Evolutionary conservation across 306 rosid species (phyloP), one percentile per base, ranked within the genome.

Genomic region (Acacia confusa): DNA sequence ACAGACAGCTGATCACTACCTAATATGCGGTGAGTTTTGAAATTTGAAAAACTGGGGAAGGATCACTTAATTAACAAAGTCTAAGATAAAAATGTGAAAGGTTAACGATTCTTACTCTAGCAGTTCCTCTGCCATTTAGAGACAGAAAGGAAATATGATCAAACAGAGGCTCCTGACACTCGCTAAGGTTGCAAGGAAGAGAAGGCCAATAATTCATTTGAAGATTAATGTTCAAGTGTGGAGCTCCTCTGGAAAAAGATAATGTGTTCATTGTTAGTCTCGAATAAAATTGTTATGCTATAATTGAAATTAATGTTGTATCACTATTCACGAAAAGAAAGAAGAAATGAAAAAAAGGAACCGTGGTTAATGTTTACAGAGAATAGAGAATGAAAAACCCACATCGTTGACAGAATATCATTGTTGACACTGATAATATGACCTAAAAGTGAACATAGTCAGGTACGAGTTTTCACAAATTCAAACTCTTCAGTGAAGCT

Each of bases 141-240:
- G 96, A 89, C 82, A 93, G 82, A 84, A 68, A 82, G 44, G 90
- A 86, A 55, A 82, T 73, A 69, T 41, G 87, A 73, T 92, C 95
- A 78, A 92, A 85, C 64, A 92, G 83, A 2, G 97, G 97, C 78
- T 89, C 89, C 80, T 91, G 97, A 88, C 95, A 92, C 79, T 93
- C 97, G 45, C 79, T 85, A 13, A 93, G 97, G 78, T 93, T 93
- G 91, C 97, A 91, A 61, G 97, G 83, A 90, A 93, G 94, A 60
- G 96, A 85, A 53, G 94, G 97, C 97, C 97, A 93, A 57, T 93
- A 93, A 83, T 93, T 93, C 96, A 93, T 93, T 75, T 93, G 87
- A 75, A 93, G 89, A 77, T 93, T 93, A 57, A 93, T 90, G 85
- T 93, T 93, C 79, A 90, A 86, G 78, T 93, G 97, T 25, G 95